Evolutionary conservation across 1,284 basidiomycete genomes (phyloP).

Genomic region (Ganoderma leucocontextum): DNA sequence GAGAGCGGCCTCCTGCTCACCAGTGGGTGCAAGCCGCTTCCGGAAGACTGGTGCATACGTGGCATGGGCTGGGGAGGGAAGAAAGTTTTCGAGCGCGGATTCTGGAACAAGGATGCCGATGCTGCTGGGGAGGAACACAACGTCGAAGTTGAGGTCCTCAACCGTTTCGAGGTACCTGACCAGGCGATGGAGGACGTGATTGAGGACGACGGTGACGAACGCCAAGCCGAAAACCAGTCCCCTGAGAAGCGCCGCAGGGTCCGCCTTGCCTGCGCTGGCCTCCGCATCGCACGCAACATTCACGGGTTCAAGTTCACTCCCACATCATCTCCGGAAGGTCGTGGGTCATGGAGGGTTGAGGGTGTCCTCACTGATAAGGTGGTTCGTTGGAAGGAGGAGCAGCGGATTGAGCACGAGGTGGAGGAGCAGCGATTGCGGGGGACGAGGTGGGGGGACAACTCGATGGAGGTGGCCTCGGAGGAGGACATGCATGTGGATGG

Average conservation of each 20-base stretch:
- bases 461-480: constrained; percentile 74
- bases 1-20: constrained; percentile 58
- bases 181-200: constrained; percentile 78
- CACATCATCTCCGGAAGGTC: constrained; percentile 49
- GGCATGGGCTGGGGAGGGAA: constrained; percentile 96
- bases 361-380: constrained; percentile 78
- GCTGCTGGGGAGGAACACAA: constrained; percentile 63
- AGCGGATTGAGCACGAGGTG: constrained; percentile 66
- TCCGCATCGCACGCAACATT: constrained; percentile 74
- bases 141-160: constrained; percentile 84
- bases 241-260: constrained; percentile 65
- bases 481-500: constrained; percentile 46
- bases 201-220: constrained; percentile 74
- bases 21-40: constrained; percentile 73
- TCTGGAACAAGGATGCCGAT: constrained; percentile 69
- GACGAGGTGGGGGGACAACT: constrained; percentile 65
- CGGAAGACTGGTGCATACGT: constrained; percentile 95
- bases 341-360: constrained; percentile 71
- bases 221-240: constrained; percentile 44
- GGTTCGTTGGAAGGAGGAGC: constrained; percentile 73
- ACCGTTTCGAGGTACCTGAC: constrained; percentile 61
- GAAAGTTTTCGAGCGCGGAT: constrained; percentile 89
- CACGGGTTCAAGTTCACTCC: constrained; percentile 74
- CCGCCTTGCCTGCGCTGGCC: constrained; percentile 76
- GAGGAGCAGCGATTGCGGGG: constrained; percentile 71